Percentiles rank a stretch among this genome's conserved stretches.
Conservation (phyloP, 768 basidiomycete species). For the Kwoniella sp. region DNA sequence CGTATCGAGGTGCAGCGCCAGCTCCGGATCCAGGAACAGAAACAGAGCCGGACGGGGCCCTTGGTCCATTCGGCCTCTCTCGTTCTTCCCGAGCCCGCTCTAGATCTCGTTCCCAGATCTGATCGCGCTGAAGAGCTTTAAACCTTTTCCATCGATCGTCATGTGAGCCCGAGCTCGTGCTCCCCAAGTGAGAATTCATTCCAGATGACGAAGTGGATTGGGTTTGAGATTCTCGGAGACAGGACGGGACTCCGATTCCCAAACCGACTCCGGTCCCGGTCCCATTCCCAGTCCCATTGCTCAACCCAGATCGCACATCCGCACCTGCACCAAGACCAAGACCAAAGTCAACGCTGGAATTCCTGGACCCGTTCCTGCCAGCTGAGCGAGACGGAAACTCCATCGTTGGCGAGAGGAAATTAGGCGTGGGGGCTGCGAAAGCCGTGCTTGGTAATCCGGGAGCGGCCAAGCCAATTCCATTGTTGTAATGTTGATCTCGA, state of each 20-base stretch:
- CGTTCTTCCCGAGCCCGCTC: background rate
- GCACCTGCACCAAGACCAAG: background rate
- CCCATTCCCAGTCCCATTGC: background rate
- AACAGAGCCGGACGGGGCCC: background rate
- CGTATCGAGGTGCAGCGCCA: too few species aligned
- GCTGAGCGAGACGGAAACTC: background rate
- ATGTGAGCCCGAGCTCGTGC: slow-evolving; percentile 11
- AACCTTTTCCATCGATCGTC: slow-evolving; percentile 8
- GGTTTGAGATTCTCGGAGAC: slow-evolving; percentile 1
- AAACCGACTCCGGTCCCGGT: background rate
- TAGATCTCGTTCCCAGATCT: background rate
- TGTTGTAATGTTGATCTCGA: background rate
- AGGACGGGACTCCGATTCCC: slow-evolving; percentile 2
- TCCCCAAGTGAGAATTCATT: slow-evolving; percentile 9
- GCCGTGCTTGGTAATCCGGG: slow-evolving; percentile 21
- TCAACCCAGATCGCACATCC: background rate
- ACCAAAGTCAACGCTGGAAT: background rate
- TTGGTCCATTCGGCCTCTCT: slow-evolving; percentile 19
- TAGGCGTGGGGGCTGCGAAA: slow-evolving; percentile 16
- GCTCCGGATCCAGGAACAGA: too few species aligned
- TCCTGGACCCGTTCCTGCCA: background rate
- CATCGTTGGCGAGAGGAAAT: slow-evolving; percentile 20
- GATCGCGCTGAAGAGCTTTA: background rate
- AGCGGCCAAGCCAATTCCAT: background rate
- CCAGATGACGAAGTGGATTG: background rate